phyloP scores from a whole-genome alignment of 495 filamentous ascomycete genomes.

The Hypoxylon cercidicola region DNA sequence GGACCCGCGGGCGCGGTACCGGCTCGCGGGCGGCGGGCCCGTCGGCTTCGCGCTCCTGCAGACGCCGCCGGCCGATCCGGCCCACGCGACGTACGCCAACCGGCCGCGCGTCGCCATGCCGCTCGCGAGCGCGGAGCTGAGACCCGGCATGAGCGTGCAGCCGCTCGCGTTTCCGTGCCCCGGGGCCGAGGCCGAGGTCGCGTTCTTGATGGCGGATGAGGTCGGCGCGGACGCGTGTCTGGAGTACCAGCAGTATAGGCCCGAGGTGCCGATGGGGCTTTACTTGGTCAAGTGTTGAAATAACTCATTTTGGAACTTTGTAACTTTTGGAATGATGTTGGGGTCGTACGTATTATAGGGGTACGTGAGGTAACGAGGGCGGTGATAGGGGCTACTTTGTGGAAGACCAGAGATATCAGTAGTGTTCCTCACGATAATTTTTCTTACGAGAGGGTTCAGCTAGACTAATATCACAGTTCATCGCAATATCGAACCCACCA shows the following conservation, averaged over 20 bases:
- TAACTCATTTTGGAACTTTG: too few species aligned
- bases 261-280: slow-evolving; percentile 17
- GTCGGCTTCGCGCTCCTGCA: slow-evolving; percentile 63
- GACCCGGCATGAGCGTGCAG: slow-evolving; percentile 16
- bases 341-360: too few species aligned
- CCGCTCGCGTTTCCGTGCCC: slow-evolving; percentile 37
- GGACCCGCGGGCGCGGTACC: slow-evolving; percentile 63
- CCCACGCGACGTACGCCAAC: slow-evolving; percentile 63
- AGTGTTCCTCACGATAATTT: too few species aligned
- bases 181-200: slow-evolving; percentile 18
- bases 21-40: slow-evolving; percentile 65
- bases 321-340: too few species aligned
- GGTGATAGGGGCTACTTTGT: too few species aligned
- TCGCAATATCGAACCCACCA: too few species aligned
- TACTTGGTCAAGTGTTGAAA: slow-evolving; percentile 31
- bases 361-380: too few species aligned
- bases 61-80: slow-evolving; percentile 39
- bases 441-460: too few species aligned
- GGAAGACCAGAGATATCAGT: too few species aligned
- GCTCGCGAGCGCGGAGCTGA: slow-evolving; percentile 16
- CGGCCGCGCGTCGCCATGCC: slow-evolving; percentile 54
- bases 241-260: slow-evolving; percentile 11
- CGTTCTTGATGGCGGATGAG: slow-evolving; percentile 20
- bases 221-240: slow-evolving; percentile 18
- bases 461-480: too few species aligned